Evolutionary conservation across 2,329 filamentous ascomycete genomes (phyloP).

Genomic region (Ambrosiella xylebori): DNA sequence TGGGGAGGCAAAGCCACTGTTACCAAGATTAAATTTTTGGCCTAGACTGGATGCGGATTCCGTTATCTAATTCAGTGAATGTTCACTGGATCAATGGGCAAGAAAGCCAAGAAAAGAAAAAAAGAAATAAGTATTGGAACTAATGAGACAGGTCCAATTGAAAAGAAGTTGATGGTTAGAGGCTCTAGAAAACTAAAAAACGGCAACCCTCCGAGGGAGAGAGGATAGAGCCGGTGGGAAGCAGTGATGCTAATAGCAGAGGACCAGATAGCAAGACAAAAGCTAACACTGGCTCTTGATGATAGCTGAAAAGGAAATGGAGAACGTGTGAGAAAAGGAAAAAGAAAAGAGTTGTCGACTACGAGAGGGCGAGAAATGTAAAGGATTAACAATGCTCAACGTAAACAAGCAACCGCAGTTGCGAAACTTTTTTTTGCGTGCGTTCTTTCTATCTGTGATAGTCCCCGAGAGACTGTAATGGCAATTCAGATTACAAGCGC

Average conservation of each 20-base stretch:
- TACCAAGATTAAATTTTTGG: neutral
- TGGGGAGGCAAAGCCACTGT: constrained; percentile 1
- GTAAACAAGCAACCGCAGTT: neutral
- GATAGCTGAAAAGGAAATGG: neutral
- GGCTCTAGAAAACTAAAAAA: neutral
- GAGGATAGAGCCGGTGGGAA: neutral
- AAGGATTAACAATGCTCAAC: too few relatives aligned
- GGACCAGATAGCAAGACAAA: neutral
- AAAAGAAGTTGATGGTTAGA: neutral
- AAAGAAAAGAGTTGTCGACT: neutral
- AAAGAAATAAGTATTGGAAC: constrained; percentile 1
- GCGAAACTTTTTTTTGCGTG: neutral
- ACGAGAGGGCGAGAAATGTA: neutral
- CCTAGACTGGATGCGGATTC: neutral
- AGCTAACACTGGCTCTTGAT: neutral
- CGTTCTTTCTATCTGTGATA: neutral
- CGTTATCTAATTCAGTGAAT: constrained; percentile 1
- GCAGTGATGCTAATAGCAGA: neutral
- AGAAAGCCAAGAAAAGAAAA: constrained; percentile 1
- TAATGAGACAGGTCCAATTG: neutral
- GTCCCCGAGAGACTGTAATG: neutral
- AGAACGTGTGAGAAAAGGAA: neutral
- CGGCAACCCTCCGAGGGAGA: neutral
- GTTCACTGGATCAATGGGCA: constrained; percentile 1
- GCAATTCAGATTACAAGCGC: neutral